Percentiles rank a stretch among this genome's conserved stretches.
phyloP scores from a whole-genome alignment of 768 basidiomycete genomes.

The Rickenella mellea region DNA sequence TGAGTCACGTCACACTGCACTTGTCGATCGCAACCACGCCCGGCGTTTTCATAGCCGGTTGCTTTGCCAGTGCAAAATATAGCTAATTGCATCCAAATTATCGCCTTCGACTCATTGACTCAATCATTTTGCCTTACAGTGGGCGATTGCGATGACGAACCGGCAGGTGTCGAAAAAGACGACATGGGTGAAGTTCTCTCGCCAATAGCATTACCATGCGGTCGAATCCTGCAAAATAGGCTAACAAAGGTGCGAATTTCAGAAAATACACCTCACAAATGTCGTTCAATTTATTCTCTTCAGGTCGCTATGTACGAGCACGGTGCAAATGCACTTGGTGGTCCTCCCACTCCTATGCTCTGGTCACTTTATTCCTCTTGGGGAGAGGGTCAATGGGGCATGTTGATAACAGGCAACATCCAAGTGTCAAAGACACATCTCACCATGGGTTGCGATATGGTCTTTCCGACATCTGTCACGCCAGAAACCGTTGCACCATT shows the following conservation, averaged over 20 bases:
- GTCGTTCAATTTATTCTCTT: not conserved
- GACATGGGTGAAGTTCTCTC: conserved; percentile 10
- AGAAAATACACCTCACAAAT: not conserved
- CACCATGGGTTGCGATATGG: conserved; percentile 61
- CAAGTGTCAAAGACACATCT: conserved; percentile 59
- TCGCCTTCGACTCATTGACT: too few relatives aligned
- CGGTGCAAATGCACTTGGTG: conserved; percentile 53
- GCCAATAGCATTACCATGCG: conserved; percentile 22
- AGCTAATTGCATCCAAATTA: too few relatives aligned
- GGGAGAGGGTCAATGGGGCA: conserved; percentile 75
- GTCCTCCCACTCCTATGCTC: conserved; percentile 62
- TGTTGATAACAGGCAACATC: conserved; percentile 82
- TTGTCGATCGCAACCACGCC: too few relatives aligned
- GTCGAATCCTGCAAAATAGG: conserved; percentile 27
- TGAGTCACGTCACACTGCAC: too few relatives aligned
- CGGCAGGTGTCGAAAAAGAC: too few relatives aligned
- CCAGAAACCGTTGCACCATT: conserved; percentile 41
- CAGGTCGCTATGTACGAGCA: conserved; percentile 93
- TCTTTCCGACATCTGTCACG: conserved; percentile 39
- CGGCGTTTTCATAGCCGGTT: too few relatives aligned
- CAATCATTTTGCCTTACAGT: too few relatives aligned
- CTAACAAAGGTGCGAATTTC: conserved; percentile 33
- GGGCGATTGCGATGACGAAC: too few relatives aligned
- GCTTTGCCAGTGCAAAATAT: too few relatives aligned
- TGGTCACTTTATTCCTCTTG: conserved; percentile 61